phyloP scores from a whole-genome alignment of 1,284 basidiomycete species.

The Termitomyces sp. region DNA sequence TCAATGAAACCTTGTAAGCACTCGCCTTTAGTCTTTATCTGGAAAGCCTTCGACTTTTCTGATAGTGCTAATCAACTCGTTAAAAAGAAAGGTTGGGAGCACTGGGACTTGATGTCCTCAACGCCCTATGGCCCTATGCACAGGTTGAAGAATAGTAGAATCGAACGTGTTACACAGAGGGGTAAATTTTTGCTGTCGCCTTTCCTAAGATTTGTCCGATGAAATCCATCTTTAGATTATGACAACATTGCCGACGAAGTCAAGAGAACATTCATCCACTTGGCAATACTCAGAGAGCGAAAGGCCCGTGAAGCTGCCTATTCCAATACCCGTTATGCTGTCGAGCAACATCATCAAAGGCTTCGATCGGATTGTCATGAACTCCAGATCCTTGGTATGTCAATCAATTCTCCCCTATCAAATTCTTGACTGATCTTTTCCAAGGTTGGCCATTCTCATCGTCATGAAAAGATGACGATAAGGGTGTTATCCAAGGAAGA shows the following conservation, averaged over 20 bases:
- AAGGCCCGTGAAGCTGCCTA: conserved; percentile 14
- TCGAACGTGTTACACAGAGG: conserved; percentile 28
- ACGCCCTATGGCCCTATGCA: conserved; percentile 32
- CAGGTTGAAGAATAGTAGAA: conserved; percentile 24
- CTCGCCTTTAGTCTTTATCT: background rate
- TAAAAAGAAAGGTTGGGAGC: conserved; percentile 31
- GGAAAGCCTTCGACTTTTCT: background rate
- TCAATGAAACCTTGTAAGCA: conserved; percentile 31
- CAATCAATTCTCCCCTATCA: conserved; percentile 1
- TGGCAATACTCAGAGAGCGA: conserved; percentile 14
- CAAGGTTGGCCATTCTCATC: conserved; percentile 56
- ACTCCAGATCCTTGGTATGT: conserved; percentile 44
- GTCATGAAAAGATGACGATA: conserved; percentile 53
- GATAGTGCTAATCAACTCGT: conserved; percentile 32
- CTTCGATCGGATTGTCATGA: conserved; percentile 42
- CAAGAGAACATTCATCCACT: conserved; percentile 11
- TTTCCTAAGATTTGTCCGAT: background rate
- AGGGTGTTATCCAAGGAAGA: conserved; percentile 26
- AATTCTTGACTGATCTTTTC: background rate
- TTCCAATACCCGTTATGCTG: conserved; percentile 19
- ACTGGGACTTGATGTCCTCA: conserved; percentile 30
- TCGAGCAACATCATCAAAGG: conserved; percentile 24
- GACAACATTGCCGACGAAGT: conserved; percentile 13
- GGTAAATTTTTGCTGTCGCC: conserved; percentile 22
- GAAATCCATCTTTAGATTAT: conserved; percentile 15